Conservation (phyloP, 2,329 filamentous ascomycete species). For the Trichoderma breve region DNA sequence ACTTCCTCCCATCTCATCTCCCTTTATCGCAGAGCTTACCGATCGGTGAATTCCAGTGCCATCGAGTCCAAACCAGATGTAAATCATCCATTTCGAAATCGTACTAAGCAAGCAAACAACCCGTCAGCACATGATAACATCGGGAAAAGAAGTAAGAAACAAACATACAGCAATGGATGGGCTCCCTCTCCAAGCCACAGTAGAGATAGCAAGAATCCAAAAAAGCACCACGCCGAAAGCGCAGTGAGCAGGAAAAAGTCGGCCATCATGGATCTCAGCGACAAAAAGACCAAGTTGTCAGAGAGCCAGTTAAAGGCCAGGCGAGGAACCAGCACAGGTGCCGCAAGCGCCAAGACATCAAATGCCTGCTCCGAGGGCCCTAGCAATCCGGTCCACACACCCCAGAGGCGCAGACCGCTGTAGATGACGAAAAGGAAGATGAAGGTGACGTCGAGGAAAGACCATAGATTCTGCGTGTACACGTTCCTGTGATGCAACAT, state of each 20-base stretch:
- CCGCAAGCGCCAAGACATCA: constrained; percentile 75
- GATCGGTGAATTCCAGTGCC: constrained; percentile 62
- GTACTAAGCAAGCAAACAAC: constrained; percentile 41
- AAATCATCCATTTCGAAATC: constrained; percentile 88
- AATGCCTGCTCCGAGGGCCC: constrained; percentile 64
- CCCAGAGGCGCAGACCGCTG: constrained; percentile 64
- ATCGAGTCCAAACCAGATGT: constrained; percentile 88
- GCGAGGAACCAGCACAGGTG: constrained; percentile 73
- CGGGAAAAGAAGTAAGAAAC: neutral
- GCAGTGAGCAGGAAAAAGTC: constrained; percentile 78
- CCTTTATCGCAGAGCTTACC: constrained; percentile 33
- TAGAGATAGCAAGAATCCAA: constrained; percentile 75
- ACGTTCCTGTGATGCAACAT: constrained; percentile 56
- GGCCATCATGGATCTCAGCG: constrained; percentile 78
- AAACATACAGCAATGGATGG: constrained; percentile 54
- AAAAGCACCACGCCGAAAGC: constrained; percentile 78
- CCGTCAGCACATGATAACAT: neutral
- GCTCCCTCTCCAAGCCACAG: constrained; percentile 70
- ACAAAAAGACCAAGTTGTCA: constrained; percentile 81
- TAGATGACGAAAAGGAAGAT: constrained; percentile 69
- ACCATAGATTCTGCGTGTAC: constrained; percentile 86
- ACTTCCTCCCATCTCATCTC: neutral
- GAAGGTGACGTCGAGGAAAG: constrained; percentile 79
- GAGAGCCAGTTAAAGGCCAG: constrained; percentile 81
- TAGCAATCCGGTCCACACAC: constrained; percentile 50